phyloP scores from a whole-genome alignment of 176 grass and related monocot species.

The Tillandsia leiboldiana region DNA sequence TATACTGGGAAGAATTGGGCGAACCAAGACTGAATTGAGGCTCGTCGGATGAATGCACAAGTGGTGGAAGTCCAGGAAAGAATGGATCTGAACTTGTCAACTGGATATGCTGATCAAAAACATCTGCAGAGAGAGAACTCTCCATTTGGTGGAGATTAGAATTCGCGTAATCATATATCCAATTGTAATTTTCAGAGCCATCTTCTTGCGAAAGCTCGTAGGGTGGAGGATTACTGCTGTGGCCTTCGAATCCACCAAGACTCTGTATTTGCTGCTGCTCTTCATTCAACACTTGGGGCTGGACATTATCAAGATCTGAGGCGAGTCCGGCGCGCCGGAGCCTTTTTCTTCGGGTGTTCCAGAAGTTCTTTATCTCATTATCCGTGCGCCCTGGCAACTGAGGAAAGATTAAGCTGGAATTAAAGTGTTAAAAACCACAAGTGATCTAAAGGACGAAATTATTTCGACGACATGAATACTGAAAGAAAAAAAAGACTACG shows the following conservation, averaged over 20 bases:
- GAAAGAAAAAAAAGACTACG: background rate
- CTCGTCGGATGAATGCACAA: conserved; percentile 52
- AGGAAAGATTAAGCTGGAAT: conserved; percentile 23
- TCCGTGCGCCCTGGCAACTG: conserved; percentile 96
- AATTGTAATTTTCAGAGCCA: too few relatives aligned
- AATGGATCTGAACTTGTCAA: conserved; percentile 23
- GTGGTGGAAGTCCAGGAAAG: conserved; percentile 29
- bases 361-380: conserved; percentile 99
- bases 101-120: conserved; percentile 41
- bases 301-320: conserved; percentile 55
- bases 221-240: conserved; percentile 31
- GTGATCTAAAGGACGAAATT: conserved; percentile 1
- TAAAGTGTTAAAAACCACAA: conserved; percentile 10
- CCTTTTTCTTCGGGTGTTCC: conserved; percentile 96
- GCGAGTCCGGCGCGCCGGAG: conserved; percentile 67
- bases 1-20: conserved; percentile 46
- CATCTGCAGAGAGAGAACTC: conserved; percentile 51
- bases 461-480: background rate
- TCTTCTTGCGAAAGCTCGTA: conserved; percentile 45
- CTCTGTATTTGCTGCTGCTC: conserved; percentile 35
- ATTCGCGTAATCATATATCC: conserved; percentile 21
- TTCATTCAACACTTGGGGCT: conserved; percentile 41
- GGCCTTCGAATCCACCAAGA: conserved; percentile 29
- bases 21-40: conserved; percentile 45
- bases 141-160: conserved; percentile 29